Conservation (phyloP, 139 green algal genomes). For the Marvania coccoides region DNA sequence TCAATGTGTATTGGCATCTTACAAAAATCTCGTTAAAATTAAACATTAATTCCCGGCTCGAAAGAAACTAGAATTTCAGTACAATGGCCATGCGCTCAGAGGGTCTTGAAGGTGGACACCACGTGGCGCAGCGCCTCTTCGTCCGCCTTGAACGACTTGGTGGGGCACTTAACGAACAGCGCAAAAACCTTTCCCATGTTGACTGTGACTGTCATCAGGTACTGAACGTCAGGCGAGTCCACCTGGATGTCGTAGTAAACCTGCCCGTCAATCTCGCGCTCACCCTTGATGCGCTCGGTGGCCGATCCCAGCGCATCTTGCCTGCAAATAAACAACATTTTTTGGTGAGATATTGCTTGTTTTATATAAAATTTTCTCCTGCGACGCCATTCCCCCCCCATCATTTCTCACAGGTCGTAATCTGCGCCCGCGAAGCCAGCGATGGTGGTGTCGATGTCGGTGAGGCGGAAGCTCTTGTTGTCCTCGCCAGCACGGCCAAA, state of each 20-base stretch:
- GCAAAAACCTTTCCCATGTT: conserved; percentile 68
- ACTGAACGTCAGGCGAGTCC: conserved; percentile 47
- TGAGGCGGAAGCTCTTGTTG: conserved; percentile 69
- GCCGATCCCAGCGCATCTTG: conserved; percentile 3
- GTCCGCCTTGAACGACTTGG: conserved; percentile 36
- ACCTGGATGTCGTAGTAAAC: conserved; percentile 74
- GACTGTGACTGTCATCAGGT: conserved; percentile 61
- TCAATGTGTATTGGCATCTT: not conserved
- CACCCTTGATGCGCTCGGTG: not conserved
- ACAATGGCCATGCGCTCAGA: conserved; percentile 23
- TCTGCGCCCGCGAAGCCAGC: conserved; percentile 77
- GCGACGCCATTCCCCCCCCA: not conserved
- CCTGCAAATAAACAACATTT: not conserved
- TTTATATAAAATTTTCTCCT: not conserved
- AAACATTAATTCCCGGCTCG: not conserved
- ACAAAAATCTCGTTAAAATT: not conserved
- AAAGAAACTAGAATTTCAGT: not conserved
- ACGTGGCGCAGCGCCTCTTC: conserved; percentile 48
- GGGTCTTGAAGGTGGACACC: conserved; percentile 49
- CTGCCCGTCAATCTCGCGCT: conserved; percentile 48
- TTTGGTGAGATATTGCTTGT: not conserved
- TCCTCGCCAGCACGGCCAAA: conserved; percentile 76
- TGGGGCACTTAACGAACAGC: conserved; percentile 45
- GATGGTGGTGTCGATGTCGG: conserved; percentile 70
- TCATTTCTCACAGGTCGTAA: conserved; percentile 76